A percentile compares a stretch with the other conserved stretches of the same genome.
These are phyloP conservation scores for Colletotrichum caudatum DNA, from an alignment of 2,329 filamentous ascomycete species.

Conservation along the genomic window DNA sequence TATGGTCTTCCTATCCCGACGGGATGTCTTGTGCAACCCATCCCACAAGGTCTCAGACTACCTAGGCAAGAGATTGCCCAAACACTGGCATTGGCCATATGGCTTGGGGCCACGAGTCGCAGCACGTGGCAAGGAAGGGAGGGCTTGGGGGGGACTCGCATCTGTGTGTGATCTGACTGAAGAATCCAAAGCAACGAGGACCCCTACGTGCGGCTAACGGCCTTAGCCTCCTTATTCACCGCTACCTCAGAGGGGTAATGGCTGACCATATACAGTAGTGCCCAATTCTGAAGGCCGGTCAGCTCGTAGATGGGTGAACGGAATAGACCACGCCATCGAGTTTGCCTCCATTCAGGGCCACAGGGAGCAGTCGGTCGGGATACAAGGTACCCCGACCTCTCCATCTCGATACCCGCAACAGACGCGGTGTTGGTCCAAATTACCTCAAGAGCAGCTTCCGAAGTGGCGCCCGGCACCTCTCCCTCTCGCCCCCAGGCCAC, in stretches of 20 bases:
- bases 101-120: slow-evolving; percentile 10
- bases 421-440: slow-evolving; percentile 5
- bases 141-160: slow-evolving; percentile 29
- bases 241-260: background rate
- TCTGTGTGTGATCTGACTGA: slow-evolving; percentile 14
- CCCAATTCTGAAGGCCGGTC: background rate
- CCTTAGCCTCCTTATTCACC: slow-evolving; percentile 4
- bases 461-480: background rate
- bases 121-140: slow-evolving; percentile 40
- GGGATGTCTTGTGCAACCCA: background rate
- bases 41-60: slow-evolving; percentile 1
- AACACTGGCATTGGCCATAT: slow-evolving; percentile 6
- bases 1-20: background rate
- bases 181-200: slow-evolving; percentile 30
- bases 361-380: slow-evolving; percentile 9
- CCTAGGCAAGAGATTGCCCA: background rate
- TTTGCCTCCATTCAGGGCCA: background rate
- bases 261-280: background rate
- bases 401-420: slow-evolving; percentile 22
- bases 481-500: background rate
- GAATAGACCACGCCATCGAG: slow-evolving; percentile 15
- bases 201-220: slow-evolving; percentile 7
- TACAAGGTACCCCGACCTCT: slow-evolving; percentile 2
- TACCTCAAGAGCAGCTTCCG: background rate
- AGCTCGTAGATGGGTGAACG: background rate